phyloP scores from a whole-genome alignment of 2,329 filamentous ascomycete genomes.

The Eutypella sp. region DNA sequence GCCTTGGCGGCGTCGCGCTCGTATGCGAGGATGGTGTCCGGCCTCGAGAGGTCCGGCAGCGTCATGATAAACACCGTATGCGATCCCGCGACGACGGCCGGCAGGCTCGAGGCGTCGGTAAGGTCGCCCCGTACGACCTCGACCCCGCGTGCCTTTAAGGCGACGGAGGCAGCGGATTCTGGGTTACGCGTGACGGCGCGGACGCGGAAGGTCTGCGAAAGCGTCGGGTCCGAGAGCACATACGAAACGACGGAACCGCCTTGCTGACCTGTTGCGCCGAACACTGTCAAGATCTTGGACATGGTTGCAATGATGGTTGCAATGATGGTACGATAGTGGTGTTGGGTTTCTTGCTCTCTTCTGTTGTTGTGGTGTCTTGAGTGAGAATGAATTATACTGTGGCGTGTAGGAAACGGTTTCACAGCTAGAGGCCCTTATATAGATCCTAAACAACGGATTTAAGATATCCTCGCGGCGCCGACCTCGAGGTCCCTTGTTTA shows the following conservation, averaged over 20 bases:
- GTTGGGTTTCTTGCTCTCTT: too few relatives aligned
- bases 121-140: slow-evolving; percentile 38
- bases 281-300: slow-evolving; percentile 39
- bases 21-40: slow-evolving; percentile 28
- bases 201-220: slow-evolving; percentile 42
- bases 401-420: too few relatives aligned
- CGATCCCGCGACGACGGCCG: slow-evolving; percentile 34
- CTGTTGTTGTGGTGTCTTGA: too few relatives aligned
- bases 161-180: slow-evolving; percentile 25
- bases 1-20: slow-evolving; percentile 29
- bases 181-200: slow-evolving; percentile 44
- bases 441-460: too few relatives aligned
- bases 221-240: slow-evolving; percentile 37
- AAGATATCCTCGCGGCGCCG: too few relatives aligned
- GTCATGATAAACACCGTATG: slow-evolving; percentile 46
- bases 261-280: slow-evolving; percentile 49
- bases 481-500: too few relatives aligned
- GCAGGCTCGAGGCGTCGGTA: slow-evolving; percentile 32
- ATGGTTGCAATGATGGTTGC: too few relatives aligned
- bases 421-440: too few relatives aligned
- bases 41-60: slow-evolving; percentile 35
- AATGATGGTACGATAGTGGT: too few relatives aligned
- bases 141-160: slow-evolving; percentile 14
- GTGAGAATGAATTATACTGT: too few relatives aligned
- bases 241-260: slow-evolving; percentile 42